A percentile compares a stretch with the other conserved stretches of the same genome.
Evolutionary conservation across 2,329 filamentous ascomycete species (phyloP).

Genomic region (Tolypocladium amazonense): DNA sequence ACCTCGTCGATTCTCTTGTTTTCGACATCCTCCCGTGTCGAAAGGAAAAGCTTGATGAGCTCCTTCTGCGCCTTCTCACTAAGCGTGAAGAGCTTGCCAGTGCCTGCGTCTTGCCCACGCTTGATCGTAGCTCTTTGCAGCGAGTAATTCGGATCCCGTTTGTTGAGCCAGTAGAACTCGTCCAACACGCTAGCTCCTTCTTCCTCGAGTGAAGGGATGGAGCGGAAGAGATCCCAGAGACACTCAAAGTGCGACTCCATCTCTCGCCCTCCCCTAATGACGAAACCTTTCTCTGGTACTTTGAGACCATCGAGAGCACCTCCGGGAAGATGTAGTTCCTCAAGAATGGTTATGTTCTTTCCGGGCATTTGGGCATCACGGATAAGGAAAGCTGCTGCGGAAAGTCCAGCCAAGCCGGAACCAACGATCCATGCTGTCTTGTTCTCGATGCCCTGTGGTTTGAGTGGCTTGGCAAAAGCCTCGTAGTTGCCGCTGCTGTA

Average conservation of each 20-base stretch:
- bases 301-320: neutral
- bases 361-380: neutral
- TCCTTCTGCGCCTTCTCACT: constrained; percentile 13
- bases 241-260: constrained; percentile 18
- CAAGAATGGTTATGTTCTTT: neutral
- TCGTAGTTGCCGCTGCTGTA: neutral
- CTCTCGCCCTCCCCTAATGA: constrained; percentile 18
- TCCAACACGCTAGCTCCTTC: constrained; percentile 16
- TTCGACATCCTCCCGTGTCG: neutral
- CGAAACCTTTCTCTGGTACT: constrained; percentile 14
- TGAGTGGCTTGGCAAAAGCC: neutral
- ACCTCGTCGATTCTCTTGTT: neutral
- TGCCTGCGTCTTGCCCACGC: constrained; percentile 15
- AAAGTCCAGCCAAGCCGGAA: neutral
- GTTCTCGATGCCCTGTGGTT: neutral
- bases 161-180: constrained; percentile 21
- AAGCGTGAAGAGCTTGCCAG: constrained; percentile 14
- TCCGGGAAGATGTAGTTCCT: neutral
- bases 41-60: constrained; percentile 2
- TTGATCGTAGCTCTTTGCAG: constrained; percentile 17
- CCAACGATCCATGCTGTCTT: neutral
- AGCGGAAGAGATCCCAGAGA: constrained; percentile 17
- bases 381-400: neutral
- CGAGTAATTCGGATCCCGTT: constrained; percentile 5
- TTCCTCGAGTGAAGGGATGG: constrained; percentile 16